Evolutionary conservation across 2,329 filamentous ascomycete genomes (phyloP).

Genomic region (Pseudocercospora vitis): DNA sequence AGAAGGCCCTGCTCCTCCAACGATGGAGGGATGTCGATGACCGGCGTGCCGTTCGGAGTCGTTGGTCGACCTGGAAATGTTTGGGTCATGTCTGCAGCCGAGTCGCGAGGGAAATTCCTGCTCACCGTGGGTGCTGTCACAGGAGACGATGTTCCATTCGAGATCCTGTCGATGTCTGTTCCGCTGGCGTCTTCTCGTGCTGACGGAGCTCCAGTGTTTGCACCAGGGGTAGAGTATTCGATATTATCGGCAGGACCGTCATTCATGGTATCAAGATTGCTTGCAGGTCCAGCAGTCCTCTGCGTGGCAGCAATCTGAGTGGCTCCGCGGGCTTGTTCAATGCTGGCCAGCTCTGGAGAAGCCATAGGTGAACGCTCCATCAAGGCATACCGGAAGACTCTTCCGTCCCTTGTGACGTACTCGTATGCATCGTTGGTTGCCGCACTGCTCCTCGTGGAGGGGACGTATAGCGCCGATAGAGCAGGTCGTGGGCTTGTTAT

Average conservation of each 20-base stretch:
- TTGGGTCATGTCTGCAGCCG: not conserved
- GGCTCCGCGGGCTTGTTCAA: not conserved
- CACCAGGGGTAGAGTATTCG: too few relatives aligned
- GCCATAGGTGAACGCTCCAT: conserved; percentile 1
- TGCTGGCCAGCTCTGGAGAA: not conserved
- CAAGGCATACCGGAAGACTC: too few relatives aligned
- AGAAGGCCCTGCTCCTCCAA: not conserved
- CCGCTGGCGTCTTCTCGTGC: too few relatives aligned
- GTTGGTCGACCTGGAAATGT: not conserved
- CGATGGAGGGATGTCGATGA: not conserved
- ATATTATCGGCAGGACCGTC: too few relatives aligned
- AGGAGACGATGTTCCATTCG: too few relatives aligned
- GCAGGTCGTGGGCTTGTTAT: not conserved
- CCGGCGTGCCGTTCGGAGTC: not conserved
- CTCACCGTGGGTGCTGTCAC: too few relatives aligned
- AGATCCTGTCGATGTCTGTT: too few relatives aligned
- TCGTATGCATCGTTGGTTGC: not conserved
- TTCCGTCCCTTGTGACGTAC: not conserved
- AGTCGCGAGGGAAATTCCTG: too few relatives aligned
- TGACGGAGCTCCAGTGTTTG: too few relatives aligned
- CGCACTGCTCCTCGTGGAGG: not conserved
- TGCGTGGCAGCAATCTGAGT: not conserved
- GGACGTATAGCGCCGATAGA: not conserved
- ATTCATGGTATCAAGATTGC: too few relatives aligned
- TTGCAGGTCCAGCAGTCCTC: too few relatives aligned